Percentiles rank a stretch among this genome's conserved stretches.
These are phyloP conservation scores for Neofusicoccum parvum DNA, from an alignment of 2,329 filamentous ascomycete species.

Conservation along the genomic window DNA sequence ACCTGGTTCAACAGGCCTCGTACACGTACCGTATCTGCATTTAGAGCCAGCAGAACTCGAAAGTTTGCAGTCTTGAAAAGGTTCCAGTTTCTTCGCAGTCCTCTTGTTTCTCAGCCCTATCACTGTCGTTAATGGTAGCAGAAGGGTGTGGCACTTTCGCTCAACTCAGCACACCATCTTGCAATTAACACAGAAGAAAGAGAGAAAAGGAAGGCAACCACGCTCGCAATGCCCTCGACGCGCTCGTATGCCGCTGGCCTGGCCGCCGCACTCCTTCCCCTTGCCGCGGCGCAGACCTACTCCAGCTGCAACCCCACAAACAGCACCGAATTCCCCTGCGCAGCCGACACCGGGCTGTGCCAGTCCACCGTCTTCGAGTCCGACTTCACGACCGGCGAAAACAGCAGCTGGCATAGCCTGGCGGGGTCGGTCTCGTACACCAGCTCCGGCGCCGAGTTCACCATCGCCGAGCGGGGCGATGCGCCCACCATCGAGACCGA, in stretches of 20 bases:
- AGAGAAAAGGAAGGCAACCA: neutral
- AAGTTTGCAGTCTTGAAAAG: neutral
- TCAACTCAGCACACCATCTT: neutral
- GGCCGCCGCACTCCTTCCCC: slow-evolving; percentile 29
- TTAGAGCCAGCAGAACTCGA: neutral
- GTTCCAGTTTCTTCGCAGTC: neutral
- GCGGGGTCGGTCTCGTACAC: slow-evolving; percentile 64
- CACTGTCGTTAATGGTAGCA: neutral
- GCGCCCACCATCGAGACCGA: slow-evolving; percentile 53
- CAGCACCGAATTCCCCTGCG: slow-evolving; percentile 42
- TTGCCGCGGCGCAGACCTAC: slow-evolving; percentile 45
- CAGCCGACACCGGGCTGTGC: slow-evolving; percentile 36
- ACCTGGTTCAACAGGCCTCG: neutral
- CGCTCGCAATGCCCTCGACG: neutral
- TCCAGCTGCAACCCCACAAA: slow-evolving; percentile 45
- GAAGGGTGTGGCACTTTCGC: too few species aligned
- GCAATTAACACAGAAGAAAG: neutral
- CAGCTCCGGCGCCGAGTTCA: slow-evolving; percentile 66
- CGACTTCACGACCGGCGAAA: slow-evolving; percentile 50
- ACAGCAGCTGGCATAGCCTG: slow-evolving; percentile 62
- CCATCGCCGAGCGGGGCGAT: slow-evolving; percentile 66
- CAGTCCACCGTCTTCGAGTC: slow-evolving; percentile 50
- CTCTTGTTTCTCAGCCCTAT: neutral
- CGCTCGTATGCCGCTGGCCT: neutral
- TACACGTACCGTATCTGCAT: neutral